Evolutionary conservation across 306 rosid species (phyloP), one percentile per base, ranked within the genome.

Genomic region (Corylus heterophylla): DNA sequence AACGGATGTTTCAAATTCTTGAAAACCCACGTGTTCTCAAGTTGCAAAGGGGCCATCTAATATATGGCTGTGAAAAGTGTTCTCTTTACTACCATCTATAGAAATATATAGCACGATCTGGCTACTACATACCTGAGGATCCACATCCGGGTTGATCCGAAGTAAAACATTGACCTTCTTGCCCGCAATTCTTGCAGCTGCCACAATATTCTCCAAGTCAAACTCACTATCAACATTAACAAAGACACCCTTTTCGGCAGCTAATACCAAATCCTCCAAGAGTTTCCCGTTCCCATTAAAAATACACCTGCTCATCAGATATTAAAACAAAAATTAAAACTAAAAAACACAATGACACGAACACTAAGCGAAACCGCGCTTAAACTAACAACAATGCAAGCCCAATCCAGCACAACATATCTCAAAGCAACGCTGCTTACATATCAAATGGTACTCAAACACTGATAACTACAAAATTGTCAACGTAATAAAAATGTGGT

Each of bases 141-240:
- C 97, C 4, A 95, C 98, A 76, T 95, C 97, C 8, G 97, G 98
- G 76, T 95, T 93, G 80, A 95, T 91, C 76, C 97, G 89, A 78
- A 95, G 97, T 17, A 93, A 88, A 29, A 95, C 94, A 82, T 89
- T 90, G 45, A 89, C 94, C 82, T 83, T 90, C 89, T 89, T 91
- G 50, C 92, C 89, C 76, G 96, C 85, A 50, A 89, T 86, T 76
- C 90, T 88, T 12, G 98, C 93, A 71, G 98, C 97, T 6, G 88
- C 88, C 12, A 89, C 89, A 75, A 95, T 91, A 79, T 95, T 93
- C 56, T 95, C 99, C 86, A 95, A 80, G 84, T 95, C 99, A 78
- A 95, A 91, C 55, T 95, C 99, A 67, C 97, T 95, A 75, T 93
- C 99, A 54, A 95, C 86, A 79, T 95, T 95, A 81, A 95, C 79